Evolutionary conservation across 257 asterid species (phyloP).

Genomic region (Penstemon newberryi): DNA sequence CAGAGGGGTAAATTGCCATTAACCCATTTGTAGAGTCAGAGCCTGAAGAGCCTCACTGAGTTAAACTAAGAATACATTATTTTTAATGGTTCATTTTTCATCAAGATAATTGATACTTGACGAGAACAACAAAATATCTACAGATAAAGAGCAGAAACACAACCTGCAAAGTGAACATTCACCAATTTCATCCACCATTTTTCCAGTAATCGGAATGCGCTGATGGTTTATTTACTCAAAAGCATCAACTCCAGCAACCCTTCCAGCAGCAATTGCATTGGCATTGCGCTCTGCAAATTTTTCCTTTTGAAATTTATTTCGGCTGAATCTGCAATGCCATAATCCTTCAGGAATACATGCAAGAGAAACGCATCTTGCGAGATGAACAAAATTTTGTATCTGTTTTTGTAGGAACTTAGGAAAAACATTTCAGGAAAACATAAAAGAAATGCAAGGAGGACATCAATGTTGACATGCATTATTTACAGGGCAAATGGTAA

Average conservation of each 20-base stretch:
- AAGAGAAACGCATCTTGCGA: constrained; percentile 68
- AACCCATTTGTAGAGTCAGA: neutral
- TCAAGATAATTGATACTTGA: neutral
- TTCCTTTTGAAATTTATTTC: constrained; percentile 55
- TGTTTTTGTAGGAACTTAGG: too few relatives aligned
- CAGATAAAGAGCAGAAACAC: constrained; percentile 16
- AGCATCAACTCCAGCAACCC: constrained; percentile 78
- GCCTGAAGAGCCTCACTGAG: neutral
- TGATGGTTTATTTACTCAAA: constrained; percentile 69
- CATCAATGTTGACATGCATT: too few relatives aligned
- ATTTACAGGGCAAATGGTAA: too few relatives aligned
- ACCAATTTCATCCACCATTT: constrained; percentile 52
- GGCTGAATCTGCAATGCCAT: constrained; percentile 80
- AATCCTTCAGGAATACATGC: constrained; percentile 54
- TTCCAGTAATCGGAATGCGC: constrained; percentile 66
- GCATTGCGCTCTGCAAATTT: constrained; percentile 50
- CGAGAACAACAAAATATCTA: neutral
- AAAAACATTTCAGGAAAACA: too few relatives aligned
- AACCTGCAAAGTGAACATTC: constrained; percentile 94
- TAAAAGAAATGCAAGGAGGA: too few relatives aligned
- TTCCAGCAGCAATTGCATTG: constrained; percentile 90
- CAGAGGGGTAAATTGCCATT: too few relatives aligned
- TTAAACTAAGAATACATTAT: neutral
- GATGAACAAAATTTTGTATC: constrained; percentile 10
- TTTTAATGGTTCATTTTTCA: too few relatives aligned